A percentile compares a stretch with the other conserved stretches of the same genome.
Conservation (phyloP, 441 rosid genomes). For the Lagerstroemia fauriei region DNA sequence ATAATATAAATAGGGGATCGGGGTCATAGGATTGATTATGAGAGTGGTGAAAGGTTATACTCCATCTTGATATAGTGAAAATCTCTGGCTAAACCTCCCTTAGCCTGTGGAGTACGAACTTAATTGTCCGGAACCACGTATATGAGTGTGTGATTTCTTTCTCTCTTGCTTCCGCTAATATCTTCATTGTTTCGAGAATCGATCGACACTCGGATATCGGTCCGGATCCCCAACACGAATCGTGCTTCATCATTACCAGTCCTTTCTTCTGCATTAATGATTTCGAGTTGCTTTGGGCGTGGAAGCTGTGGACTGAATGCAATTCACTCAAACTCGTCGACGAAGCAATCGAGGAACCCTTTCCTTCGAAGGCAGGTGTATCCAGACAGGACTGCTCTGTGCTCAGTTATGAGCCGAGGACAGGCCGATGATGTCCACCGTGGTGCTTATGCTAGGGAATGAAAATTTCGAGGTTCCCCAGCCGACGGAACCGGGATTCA, state of each 20-base stretch:
- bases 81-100: no score
- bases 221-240: no score
- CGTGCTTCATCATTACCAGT: neutral
- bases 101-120: no score
- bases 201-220: no score
- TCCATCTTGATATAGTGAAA: no score
- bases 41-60: no score
- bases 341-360: neutral
- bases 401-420: conserved; percentile 20
- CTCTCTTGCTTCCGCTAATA: no score
- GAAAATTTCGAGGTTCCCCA: conserved; percentile 10
- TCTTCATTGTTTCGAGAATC: no score
- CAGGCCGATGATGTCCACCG: conserved; percentile 27
- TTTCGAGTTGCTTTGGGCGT: conserved; percentile 11
- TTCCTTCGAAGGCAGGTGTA: conserved; percentile 5
- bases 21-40: no score
- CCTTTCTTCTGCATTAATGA: neutral
- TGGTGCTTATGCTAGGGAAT: conserved; percentile 19
- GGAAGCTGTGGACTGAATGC: conserved; percentile 29
- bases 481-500: conserved; percentile 22
- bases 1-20: no score
- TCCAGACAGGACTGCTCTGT: conserved; percentile 24
- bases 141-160: no score
- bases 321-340: conserved; percentile 14
- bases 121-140: no score